These are phyloP conservation scores for Neltuma alba DNA, from an alignment of 306 rosid species.

Conservation along the genomic window DNA sequence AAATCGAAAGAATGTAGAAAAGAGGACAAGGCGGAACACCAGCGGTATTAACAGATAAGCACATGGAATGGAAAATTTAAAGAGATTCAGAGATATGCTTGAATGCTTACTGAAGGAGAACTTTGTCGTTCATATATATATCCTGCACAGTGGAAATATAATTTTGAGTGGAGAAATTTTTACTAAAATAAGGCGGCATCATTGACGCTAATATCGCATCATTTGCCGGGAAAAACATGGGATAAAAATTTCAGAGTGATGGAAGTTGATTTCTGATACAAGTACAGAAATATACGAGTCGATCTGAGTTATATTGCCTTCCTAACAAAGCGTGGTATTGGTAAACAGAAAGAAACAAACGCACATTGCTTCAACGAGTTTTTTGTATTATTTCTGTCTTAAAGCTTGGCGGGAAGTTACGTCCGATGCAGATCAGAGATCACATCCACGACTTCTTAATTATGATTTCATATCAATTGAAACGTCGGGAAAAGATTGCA, in stretches of 20 bases:
- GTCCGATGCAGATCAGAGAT: constrained; percentile 3
- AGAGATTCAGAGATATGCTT: constrained; percentile 24
- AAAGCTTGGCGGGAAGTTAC: neutral
- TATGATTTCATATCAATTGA: constrained; percentile 29
- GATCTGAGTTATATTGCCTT: constrained; percentile 9
- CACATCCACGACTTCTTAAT: constrained; percentile 3
- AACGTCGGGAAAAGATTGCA: constrained; percentile 7
- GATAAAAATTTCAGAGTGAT: neutral
- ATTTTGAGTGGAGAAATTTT: constrained; percentile 3
- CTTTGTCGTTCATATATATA: constrained; percentile 64
- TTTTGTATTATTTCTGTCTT: neutral
- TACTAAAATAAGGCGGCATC: neutral
- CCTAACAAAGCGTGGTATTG: neutral
- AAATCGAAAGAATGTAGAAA: neutral
- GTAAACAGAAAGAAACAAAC: constrained; percentile 4
- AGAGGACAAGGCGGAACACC: neutral
- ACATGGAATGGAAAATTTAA: constrained; percentile 13
- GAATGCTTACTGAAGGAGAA: constrained; percentile 67
- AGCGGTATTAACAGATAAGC: constrained; percentile 29
- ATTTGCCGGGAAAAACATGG: neutral
- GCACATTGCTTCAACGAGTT: neutral
- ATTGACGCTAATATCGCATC: constrained; percentile 1
- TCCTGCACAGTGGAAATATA: constrained; percentile 54
- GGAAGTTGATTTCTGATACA: neutral
- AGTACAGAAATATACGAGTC: neutral